Conservation (phyloP, 371 early-diverging fungal species). For the Apophysomyces sp. region DNA sequence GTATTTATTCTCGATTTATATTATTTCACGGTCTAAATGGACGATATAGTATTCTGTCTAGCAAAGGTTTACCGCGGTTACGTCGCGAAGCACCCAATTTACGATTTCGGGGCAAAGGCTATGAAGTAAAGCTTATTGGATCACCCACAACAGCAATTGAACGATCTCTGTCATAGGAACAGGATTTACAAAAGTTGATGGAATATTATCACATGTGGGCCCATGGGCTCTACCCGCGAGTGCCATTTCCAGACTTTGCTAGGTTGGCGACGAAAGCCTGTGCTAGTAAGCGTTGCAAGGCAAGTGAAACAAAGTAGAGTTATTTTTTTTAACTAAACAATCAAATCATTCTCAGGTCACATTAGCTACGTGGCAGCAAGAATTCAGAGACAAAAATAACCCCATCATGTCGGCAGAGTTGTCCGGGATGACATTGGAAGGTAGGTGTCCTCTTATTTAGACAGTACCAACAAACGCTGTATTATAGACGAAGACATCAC, state of each 20-base stretch:
- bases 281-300: constrained; percentile 23
- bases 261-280: constrained; percentile 40
- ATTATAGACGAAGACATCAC: neutral
- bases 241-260: constrained; percentile 43
- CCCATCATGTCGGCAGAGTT: neutral
- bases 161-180: constrained; percentile 16
- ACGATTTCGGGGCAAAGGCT: constrained; percentile 30
- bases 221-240: constrained; percentile 49
- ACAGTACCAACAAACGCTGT: too few species aligned
- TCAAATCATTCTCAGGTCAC: neutral
- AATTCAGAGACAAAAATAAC: constrained; percentile 16
- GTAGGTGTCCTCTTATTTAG: too few species aligned
- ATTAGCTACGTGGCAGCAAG: constrained; percentile 27
- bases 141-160: neutral
- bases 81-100: constrained; percentile 24
- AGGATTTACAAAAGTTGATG: constrained; percentile 48
- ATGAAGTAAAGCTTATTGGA: constrained; percentile 19
- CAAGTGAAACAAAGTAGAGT: neutral
- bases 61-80: constrained; percentile 26
- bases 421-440: constrained; percentile 11
- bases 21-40: neutral
- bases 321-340: neutral
- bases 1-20: neutral
- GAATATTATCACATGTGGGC: constrained; percentile 59
- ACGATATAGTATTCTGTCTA: constrained; percentile 17